These are phyloP conservation scores for Apiotrichum montevideense DNA, from an alignment of 1,284 basidiomycete species.

Conservation along the genomic window DNA sequence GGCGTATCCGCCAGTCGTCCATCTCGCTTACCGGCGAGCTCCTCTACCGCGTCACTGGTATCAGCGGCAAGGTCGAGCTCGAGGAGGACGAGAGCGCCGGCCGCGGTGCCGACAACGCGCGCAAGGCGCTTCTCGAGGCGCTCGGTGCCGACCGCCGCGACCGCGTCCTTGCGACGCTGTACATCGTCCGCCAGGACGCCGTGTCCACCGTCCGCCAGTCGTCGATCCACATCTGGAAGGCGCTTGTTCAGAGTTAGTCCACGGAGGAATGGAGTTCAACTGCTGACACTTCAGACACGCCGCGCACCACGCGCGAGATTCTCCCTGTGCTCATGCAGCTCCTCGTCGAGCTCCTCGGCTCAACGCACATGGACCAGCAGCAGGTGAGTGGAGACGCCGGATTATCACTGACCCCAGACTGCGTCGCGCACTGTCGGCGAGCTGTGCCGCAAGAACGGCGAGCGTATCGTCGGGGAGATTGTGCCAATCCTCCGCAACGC, in stretches of 20 bases:
- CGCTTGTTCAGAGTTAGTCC: slow-evolving; percentile 70
- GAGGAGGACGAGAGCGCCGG: slow-evolving; percentile 68
- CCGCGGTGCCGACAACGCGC: slow-evolving; percentile 69
- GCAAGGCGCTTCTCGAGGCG: slow-evolving; percentile 77
- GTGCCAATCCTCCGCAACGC: slow-evolving; percentile 69
- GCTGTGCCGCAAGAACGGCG: slow-evolving; percentile 92
- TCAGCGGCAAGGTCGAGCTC: slow-evolving; percentile 80
- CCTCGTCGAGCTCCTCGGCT: slow-evolving; percentile 68
- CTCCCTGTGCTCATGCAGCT: slow-evolving; percentile 77
- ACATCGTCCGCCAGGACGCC: slow-evolving; percentile 86
- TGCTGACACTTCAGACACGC: slow-evolving; percentile 30
- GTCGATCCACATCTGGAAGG: slow-evolving; percentile 97
- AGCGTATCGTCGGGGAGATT: slow-evolving; percentile 80
- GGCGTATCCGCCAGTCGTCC: slow-evolving; percentile 93
- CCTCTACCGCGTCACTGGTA: slow-evolving; percentile 96
- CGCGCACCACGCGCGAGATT: slow-evolving; percentile 76
- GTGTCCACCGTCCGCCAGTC: slow-evolving; percentile 84
- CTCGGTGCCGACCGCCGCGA: slow-evolving; percentile 85
- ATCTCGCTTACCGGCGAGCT: slow-evolving; percentile 94
- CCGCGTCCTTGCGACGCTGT: slow-evolving; percentile 82
- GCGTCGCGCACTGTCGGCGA: slow-evolving; percentile 81
- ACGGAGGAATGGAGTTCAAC: too few species aligned
- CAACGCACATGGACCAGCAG: slow-evolving; percentile 75
- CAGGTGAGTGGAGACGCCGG: slow-evolving; percentile 56
- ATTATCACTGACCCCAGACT: slow-evolving; percentile 49